Conservation (phyloP, 2,329 filamentous ascomycete species). For the Aaosphaeria arxii region DNA sequence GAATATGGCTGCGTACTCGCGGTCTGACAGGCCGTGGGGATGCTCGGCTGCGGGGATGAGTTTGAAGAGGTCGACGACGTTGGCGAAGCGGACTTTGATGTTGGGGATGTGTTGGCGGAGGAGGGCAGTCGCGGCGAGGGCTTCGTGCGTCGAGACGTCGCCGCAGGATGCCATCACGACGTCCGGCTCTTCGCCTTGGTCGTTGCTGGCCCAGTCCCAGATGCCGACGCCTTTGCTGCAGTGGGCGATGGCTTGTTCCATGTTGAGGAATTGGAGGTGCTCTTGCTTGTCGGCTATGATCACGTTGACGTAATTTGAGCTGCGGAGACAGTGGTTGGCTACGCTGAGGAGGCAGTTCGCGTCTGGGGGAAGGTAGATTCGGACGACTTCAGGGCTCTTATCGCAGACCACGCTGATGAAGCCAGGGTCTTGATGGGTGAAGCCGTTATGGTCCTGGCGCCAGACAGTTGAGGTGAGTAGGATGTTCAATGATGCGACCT, state of each 20-base stretch:
- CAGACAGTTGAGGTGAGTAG: conserved; percentile 75
- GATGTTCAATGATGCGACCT: conserved; percentile 74
- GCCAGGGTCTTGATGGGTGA: conserved; percentile 77
- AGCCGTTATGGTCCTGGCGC: conserved; percentile 81
- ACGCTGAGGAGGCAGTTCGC: conserved; percentile 74
- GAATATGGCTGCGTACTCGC: conserved; percentile 68
- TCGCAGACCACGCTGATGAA: conserved; percentile 79
- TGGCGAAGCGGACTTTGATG: conserved; percentile 75
- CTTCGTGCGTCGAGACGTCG: conserved; percentile 71
- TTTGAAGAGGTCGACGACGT: conserved; percentile 78
- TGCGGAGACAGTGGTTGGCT: conserved; percentile 72
- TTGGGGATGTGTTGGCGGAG: conserved; percentile 69
- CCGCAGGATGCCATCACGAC: conserved; percentile 74
- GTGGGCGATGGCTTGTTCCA: conserved; percentile 70
- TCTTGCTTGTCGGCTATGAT: conserved; percentile 78
- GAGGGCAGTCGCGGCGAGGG: conserved; percentile 70
- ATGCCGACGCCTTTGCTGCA: conserved; percentile 78
- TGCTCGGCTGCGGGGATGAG: conserved; percentile 68
- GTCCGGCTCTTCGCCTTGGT: conserved; percentile 66
- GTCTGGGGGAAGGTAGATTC: conserved; percentile 78
- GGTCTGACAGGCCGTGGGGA: conserved; percentile 67
- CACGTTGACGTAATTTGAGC: conserved; percentile 77
- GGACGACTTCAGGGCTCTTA: conserved; percentile 75
- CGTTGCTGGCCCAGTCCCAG: conserved; percentile 74
- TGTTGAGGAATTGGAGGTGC: conserved; percentile 71